These are phyloP conservation scores for Pyrenophora teres DNA, from an alignment of 2,329 filamentous ascomycete genomes.

Conservation along the genomic window DNA sequence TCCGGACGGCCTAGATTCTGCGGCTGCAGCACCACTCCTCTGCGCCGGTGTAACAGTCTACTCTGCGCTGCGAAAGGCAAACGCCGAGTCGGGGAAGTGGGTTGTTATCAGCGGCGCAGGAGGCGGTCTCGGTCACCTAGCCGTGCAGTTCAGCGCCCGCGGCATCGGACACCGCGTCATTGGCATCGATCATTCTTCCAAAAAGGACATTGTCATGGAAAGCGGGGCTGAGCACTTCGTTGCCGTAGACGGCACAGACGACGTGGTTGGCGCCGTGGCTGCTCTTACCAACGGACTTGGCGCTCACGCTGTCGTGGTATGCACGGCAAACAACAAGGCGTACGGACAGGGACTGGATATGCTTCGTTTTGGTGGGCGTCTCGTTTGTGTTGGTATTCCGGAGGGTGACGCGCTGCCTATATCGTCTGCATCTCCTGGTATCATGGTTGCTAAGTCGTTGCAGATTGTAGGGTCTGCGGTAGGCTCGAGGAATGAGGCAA, in stretches of 20 bases:
- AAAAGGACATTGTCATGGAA: constrained; percentile 64
- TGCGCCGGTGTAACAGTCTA: constrained; percentile 73
- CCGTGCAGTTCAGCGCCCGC: constrained; percentile 62
- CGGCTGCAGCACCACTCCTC: constrained; percentile 66
- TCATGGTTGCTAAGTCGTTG: constrained; percentile 50
- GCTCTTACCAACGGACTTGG: constrained; percentile 62
- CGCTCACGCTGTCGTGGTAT: constrained; percentile 64
- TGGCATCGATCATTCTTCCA: constrained; percentile 67
- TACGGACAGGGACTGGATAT: constrained; percentile 51
- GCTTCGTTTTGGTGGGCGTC: constrained; percentile 52
- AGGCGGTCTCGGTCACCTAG: constrained; percentile 68
- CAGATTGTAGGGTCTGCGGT: constrained; percentile 54
- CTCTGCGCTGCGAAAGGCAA: constrained; percentile 65
- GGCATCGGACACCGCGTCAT: constrained; percentile 69
- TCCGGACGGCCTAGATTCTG: constrained; percentile 63
- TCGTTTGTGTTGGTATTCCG: constrained; percentile 55
- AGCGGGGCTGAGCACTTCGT: constrained; percentile 71
- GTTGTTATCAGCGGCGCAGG: constrained; percentile 63
- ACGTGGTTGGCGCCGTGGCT: constrained; percentile 61
- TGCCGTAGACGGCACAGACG: constrained; percentile 60
- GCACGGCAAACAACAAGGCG: constrained; percentile 55
- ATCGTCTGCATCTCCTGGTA: constrained; percentile 46
- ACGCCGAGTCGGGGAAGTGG: constrained; percentile 63
- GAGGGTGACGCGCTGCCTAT: constrained; percentile 55
- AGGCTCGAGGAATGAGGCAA: constrained; percentile 54